These are phyloP conservation scores for Amaranthus tricolor DNA, from an alignment of 179 eudicot species.

Conservation along the genomic window DNA sequence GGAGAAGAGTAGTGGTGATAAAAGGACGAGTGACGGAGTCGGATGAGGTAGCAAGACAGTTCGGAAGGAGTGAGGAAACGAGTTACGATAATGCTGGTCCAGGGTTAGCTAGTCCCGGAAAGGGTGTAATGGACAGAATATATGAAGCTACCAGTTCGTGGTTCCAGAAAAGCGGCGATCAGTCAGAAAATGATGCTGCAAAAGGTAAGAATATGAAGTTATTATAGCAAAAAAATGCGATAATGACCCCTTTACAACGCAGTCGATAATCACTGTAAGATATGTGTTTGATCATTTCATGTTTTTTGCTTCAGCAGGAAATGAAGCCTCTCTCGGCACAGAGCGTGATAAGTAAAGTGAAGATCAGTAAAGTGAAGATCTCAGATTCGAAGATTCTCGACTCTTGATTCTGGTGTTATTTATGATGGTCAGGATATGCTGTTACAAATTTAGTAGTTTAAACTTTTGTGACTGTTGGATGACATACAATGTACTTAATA, in stretches of 20 bases:
- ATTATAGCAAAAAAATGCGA: too few relatives aligned
- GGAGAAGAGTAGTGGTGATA: slow-evolving; percentile 16
- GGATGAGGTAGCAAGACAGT: slow-evolving; percentile 42
- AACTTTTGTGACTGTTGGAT: too few relatives aligned
- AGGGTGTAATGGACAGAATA: slow-evolving; percentile 47
- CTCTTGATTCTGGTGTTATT: too few relatives aligned
- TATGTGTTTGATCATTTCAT: too few relatives aligned
- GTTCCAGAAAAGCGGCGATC: slow-evolving; percentile 52
- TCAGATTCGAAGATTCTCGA: too few relatives aligned
- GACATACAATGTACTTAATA: too few relatives aligned
- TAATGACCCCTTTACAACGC: too few relatives aligned
- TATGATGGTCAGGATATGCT: too few relatives aligned
- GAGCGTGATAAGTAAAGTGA: background rate
- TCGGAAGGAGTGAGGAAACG: slow-evolving; percentile 32
- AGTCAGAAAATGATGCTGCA: slow-evolving; percentile 21
- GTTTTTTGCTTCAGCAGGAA: background rate
- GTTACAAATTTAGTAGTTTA: too few relatives aligned
- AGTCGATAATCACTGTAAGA: rapidly evolving
- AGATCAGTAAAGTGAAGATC: slow-evolving; percentile 14
- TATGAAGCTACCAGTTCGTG: slow-evolving; percentile 49
- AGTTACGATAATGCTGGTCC: slow-evolving; percentile 28
- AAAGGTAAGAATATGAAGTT: slow-evolving; percentile 25
- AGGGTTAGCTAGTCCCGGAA: slow-evolving; percentile 34
- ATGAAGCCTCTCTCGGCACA: background rate
- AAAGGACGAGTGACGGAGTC: slow-evolving; percentile 63